Evolutionary conservation across 306 rosid genomes (phyloP), one percentile per base, ranked within the genome.

Genomic region (Trifolium repens): DNA sequence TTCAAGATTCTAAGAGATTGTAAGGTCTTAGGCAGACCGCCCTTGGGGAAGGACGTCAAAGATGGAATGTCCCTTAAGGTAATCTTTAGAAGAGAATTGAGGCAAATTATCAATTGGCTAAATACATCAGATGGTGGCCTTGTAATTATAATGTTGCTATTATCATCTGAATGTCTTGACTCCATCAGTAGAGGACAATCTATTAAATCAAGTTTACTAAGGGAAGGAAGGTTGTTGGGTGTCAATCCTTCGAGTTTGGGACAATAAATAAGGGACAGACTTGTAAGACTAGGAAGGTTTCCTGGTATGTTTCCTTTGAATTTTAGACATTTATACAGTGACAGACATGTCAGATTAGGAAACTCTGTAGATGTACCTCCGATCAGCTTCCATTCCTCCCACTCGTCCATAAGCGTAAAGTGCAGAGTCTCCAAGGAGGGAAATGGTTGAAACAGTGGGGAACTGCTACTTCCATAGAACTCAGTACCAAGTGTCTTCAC

Each of bases 301-400:
- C 19, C 19, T 1, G 74, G 74, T n/a, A 76, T 54, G 8, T 19
- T 53, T 67, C 74, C 80, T 39, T 16, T 54, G 72, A 76, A 50
- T 43, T 76, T 77, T 2, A 40, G 74, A 59, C 76, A 77, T 3
- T 13, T 13, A 2, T 13, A 0, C 2, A 69, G 24, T 43, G 9
- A 44, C 1, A 69, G 3, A 4, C 6, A 3, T 43, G 7, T 24
- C 0, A 59, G 63, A 14, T 19, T 13, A 44, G 81, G 75, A 59
- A 77, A 69, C 11, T 59, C 30, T 32, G 2, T 34, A 69, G 16
- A 0, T 46, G 27, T 54, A 59, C 43, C 70, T 19, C 43, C 32
- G 8, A 77, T 43, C 26, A n/a, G 7, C 7, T 16, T 32, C 75
- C 81, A 77, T 26, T 77, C 81, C 42, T 77, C 69, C 81, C 81